Percentiles rank a stretch among this genome's conserved stretches.
These are phyloP conservation scores for Umbelopsis isabellina DNA, from an alignment of 192 early-diverging fungal species.

Conservation along the genomic window DNA sequence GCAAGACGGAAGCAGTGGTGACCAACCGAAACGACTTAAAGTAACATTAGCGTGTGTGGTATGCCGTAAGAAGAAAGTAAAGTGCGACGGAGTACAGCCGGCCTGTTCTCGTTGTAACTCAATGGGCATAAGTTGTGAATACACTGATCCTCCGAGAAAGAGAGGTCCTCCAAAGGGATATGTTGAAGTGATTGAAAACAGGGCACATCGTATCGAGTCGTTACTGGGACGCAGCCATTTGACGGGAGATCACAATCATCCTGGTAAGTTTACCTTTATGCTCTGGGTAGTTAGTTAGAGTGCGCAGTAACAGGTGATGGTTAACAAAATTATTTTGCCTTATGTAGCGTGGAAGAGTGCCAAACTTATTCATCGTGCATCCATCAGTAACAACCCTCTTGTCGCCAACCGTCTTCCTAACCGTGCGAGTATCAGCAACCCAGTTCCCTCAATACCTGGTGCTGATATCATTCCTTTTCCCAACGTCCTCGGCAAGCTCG, in stretches of 20 bases:
- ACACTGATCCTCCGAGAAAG: conserved; percentile 42
- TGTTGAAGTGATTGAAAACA: conserved; percentile 77
- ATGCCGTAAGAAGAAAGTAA: conserved; percentile 83
- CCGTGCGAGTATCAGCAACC: not conserved
- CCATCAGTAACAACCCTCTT: conserved; percentile 13
- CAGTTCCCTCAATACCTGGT: not conserved
- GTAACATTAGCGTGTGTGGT: conserved; percentile 40
- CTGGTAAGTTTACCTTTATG: not conserved
- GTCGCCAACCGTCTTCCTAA: not conserved
- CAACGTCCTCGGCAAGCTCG: conserved; percentile 4
- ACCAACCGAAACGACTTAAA: conserved; percentile 34
- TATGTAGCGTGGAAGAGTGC: conserved; percentile 10
- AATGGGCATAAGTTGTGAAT: conserved; percentile 60
- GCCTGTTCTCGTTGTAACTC: conserved; percentile 72
- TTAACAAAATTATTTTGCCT: not conserved
- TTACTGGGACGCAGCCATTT: conserved; percentile 45
- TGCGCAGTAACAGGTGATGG: conserved; percentile 7
- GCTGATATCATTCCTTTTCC: conserved; percentile 18
- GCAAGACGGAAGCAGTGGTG: not conserved
- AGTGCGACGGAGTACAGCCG: conserved; percentile 74
- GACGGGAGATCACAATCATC: not conserved
- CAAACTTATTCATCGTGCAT: conserved; percentile 8
- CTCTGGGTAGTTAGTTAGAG: not conserved
- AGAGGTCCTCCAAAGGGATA: conserved; percentile 84
- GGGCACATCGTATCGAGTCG: conserved; percentile 72